These are phyloP conservation scores for Luzula sylvatica DNA, from an alignment of 176 grass and related monocot species.

Conservation along the genomic window DNA sequence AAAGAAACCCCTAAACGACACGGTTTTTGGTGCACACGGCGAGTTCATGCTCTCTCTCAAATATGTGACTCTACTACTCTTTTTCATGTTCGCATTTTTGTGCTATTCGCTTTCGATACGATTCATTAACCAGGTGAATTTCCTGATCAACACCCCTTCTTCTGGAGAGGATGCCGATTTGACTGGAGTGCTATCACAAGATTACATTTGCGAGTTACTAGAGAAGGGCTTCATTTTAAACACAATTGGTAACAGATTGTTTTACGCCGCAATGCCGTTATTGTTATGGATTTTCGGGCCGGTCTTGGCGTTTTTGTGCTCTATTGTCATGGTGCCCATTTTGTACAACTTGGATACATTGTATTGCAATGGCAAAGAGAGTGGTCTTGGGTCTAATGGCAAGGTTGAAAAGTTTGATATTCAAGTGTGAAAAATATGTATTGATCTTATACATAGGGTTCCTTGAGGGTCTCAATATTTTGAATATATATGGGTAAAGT, in stretches of 20 bases:
- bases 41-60: constrained; percentile 96
- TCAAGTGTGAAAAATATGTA: too few species aligned
- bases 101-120: constrained; percentile 78
- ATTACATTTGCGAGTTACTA: constrained; percentile 38
- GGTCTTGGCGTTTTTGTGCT: constrained; percentile 52
- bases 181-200: constrained; percentile 12
- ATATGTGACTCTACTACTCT: constrained; percentile 66
- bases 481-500: too few species aligned
- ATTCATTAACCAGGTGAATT: constrained; percentile 81
- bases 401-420: background rate
- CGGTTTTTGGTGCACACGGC: constrained; percentile 78
- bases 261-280: constrained; percentile 66
- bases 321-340: constrained; percentile 47
- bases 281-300: constrained; percentile 94
- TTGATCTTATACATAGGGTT: too few species aligned
- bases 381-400: background rate
- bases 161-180: background rate
- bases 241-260: constrained; percentile 66
- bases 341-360: constrained; percentile 74
- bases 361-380: background rate
- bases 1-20: constrained; percentile 71
- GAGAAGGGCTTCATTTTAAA: constrained; percentile 58
- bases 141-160: constrained; percentile 66
- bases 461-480: too few species aligned
- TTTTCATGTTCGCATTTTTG: constrained; percentile 84